Percentiles rank a stretch among this genome's conserved stretches.
Evolutionary conservation across 192 early-diverging fungal species (phyloP).

Genomic region (Entomortierella chlamydospora): DNA sequence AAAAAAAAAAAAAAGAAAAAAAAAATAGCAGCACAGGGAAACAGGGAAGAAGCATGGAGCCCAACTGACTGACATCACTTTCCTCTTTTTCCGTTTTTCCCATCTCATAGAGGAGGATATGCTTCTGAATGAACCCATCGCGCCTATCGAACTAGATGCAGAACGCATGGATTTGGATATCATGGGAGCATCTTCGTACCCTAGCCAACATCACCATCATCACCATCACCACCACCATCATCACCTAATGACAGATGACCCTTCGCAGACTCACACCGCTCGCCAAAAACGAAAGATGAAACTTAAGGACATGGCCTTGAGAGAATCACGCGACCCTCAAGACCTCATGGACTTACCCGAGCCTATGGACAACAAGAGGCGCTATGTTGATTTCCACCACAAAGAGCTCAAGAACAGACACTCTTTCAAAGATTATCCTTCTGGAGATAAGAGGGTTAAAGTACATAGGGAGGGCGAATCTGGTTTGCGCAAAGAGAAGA

Average conservation of each 20-base stretch:
- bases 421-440: slow-evolving; percentile 1
- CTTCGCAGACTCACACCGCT: slow-evolving; percentile 3
- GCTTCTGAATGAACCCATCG: slow-evolving; percentile 40
- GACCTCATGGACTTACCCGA: slow-evolving; percentile 25
- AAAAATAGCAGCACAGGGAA: not conserved
- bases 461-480: slow-evolving; percentile 8
- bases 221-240: slow-evolving; percentile 47
- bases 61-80: not conserved
- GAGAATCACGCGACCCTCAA: slow-evolving; percentile 45
- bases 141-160: slow-evolving; percentile 12
- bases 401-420: slow-evolving; percentile 25
- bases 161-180: slow-evolving; percentile 30
- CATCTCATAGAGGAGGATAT: slow-evolving; percentile 42
- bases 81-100: not conserved
- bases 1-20: slow-evolving; percentile 1
- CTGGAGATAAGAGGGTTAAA: slow-evolving; percentile 20
- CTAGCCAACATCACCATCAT: slow-evolving; percentile 19
- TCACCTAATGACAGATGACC: slow-evolving; percentile 14
- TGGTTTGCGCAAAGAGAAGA: slow-evolving; percentile 10
- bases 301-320: slow-evolving; percentile 46
- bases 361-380: slow-evolving; percentile 23
- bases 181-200: not conserved
- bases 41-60: not conserved
- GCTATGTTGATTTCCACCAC: slow-evolving; percentile 1
- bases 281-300: slow-evolving; percentile 47